phyloP scores from a whole-genome alignment of 176 grass and related monocot genomes.

The Thalia dealbata region DNA sequence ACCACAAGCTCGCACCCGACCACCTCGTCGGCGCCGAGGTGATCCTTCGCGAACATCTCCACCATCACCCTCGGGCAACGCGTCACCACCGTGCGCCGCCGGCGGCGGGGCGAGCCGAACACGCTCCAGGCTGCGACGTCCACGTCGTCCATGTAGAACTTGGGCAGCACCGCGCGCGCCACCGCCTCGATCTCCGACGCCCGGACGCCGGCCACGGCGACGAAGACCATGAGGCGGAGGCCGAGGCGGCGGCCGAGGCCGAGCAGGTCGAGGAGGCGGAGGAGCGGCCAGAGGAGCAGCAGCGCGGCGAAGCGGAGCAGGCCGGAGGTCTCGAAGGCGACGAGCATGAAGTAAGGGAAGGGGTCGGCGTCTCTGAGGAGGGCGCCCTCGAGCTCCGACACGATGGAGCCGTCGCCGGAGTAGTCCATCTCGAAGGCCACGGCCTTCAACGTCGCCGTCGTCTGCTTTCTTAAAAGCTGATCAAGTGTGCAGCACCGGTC shows the following conservation, averaged over 20 bases:
- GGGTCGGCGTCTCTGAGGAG: conserved; percentile 39
- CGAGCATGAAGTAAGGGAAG: conserved; percentile 80
- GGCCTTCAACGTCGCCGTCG: too few relatives aligned
- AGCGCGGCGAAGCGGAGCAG: conserved; percentile 48
- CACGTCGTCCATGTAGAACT: conserved; percentile 82
- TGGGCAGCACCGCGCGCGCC: conserved; percentile 81
- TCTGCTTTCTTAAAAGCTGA: too few relatives aligned
- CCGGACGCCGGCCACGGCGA: conserved; percentile 31
- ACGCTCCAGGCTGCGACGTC: conserved; percentile 42
- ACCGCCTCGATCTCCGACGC: conserved; percentile 59
- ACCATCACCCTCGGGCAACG: conserved; percentile 61
- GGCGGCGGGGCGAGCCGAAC: conserved; percentile 27
- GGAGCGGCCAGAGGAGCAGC: conserved; percentile 52
- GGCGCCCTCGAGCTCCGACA: conserved; percentile 63
- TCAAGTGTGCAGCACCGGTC: too few relatives aligned
- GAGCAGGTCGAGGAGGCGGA: conserved; percentile 29
- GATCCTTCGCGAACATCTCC: conserved; percentile 62
- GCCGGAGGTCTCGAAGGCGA: conserved; percentile 65
- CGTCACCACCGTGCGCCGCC: conserved; percentile 47
- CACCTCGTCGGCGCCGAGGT: conserved; percentile 67
- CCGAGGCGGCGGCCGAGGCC: not conserved
- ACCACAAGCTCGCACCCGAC: conserved; percentile 52
- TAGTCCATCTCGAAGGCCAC: too few relatives aligned
- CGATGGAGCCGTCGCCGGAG: conserved; percentile 16
- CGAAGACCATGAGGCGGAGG: conserved; percentile 34